These are phyloP conservation scores for Castanea crenata DNA, from an alignment of 306 rosid genomes.

Conservation along the genomic window DNA sequence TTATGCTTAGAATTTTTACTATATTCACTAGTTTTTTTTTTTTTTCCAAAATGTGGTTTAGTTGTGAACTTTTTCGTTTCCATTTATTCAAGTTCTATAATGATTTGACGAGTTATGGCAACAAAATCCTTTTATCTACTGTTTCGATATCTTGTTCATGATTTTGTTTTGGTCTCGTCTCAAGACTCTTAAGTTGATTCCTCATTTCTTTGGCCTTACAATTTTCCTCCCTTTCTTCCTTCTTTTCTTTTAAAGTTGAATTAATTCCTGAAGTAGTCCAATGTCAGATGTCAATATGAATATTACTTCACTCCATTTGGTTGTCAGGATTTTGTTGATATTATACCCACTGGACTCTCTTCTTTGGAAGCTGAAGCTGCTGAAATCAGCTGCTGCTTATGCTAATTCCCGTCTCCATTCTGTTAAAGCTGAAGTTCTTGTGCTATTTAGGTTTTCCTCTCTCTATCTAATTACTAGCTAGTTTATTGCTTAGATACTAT, in stretches of 20 bases:
- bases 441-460: conserved; percentile 76
- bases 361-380: conserved; percentile 94
- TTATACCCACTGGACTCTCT: conserved; percentile 80
- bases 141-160: neutral
- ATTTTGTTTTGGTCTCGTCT: neutral
- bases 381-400: conserved; percentile 84
- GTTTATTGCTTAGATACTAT: conserved; percentile 8
- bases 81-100: neutral
- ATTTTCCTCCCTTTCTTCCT: neutral
- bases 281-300: conserved; percentile 1
- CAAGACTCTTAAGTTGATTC: neutral
- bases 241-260: no score
- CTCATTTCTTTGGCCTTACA: neutral
- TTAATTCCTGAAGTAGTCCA: conserved; percentile 2
- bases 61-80: neutral
- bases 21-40: neutral
- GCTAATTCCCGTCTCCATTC: conserved; percentile 95
- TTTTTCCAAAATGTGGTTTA: no score
- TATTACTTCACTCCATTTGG: conserved; percentile 21
- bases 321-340: conserved; percentile 59
- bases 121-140: neutral
- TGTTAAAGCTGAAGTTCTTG: conserved; percentile 91
- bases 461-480: conserved; percentile 2
- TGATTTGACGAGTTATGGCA: neutral
- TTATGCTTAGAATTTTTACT: neutral